Conservation (phyloP, 768 basidiomycete species). For the Leccinum disarticulatum region DNA sequence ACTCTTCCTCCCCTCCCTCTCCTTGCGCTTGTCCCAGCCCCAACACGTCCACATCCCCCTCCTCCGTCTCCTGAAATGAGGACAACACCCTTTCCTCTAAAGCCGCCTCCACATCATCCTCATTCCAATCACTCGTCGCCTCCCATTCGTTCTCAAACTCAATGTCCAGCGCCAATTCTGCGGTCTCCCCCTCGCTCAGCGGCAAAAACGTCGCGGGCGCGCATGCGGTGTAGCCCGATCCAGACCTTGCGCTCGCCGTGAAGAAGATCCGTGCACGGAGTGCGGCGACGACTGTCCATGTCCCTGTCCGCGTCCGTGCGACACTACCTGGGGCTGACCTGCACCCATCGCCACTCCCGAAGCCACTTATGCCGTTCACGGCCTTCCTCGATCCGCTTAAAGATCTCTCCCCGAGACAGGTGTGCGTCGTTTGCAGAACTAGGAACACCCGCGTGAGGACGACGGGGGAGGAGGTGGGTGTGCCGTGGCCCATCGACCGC, state of each 20-base stretch:
- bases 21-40: no score
- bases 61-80: no score
- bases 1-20: no score
- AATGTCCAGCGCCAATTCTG: conserved; percentile 62
- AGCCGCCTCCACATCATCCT: conserved; percentile 75
- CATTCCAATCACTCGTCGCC: conserved; percentile 88
- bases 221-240: conserved; percentile 10
- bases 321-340: background rate
- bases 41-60: no score
- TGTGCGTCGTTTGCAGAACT: conserved; percentile 12
- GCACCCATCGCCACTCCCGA: conserved; percentile 56
- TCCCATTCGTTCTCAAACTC: conserved; percentile 92
- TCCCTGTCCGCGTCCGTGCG: background rate
- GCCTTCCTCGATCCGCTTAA: conserved; percentile 82
- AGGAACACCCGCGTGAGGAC: conserved; percentile 1
- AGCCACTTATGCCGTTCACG: conserved; percentile 90
- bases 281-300: background rate
- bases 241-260: conserved; percentile 1
- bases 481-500: background rate
- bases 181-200: conserved; percentile 43
- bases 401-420: conserved; percentile 66
- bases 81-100: background rate
- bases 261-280: background rate
- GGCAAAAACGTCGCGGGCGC: conserved; percentile 26
- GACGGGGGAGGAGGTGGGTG: background rate